Evolutionary conservation across 1,284 basidiomycete species (phyloP).

Genomic region (Irpex lacteus): DNA sequence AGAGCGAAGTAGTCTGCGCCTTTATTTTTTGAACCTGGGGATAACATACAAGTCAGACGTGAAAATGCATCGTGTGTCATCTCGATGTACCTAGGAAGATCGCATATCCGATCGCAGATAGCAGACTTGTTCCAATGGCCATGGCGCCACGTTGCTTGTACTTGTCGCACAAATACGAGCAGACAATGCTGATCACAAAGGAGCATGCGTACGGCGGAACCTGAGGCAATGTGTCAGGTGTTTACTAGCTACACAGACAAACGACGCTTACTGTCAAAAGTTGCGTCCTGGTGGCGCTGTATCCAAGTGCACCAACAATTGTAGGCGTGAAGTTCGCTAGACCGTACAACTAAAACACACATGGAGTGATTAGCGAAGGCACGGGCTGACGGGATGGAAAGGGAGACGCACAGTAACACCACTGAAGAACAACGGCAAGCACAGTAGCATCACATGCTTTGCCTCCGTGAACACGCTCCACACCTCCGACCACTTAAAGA

Average conservation of each 20-base stretch:
- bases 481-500: not conserved
- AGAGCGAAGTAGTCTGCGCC: not conserved
- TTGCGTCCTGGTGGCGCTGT: not conserved
- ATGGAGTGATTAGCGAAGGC: not conserved
- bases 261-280: not conserved
- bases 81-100: not conserved
- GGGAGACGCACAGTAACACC: not conserved
- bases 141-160: not conserved
- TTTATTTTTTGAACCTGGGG: not conserved
- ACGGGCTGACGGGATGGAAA: not conserved
- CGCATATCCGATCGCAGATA: not conserved
- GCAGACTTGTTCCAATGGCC: not conserved
- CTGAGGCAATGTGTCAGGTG: not conserved
- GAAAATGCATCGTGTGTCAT: not conserved
- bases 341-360: not conserved
- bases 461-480: not conserved
- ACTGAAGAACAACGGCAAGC: slow-evolving; percentile 1
- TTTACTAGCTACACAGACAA: not conserved
- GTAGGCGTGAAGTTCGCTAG: not conserved
- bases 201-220: not conserved
- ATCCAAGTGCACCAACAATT: not conserved
- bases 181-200: not conserved
- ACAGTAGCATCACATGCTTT: not conserved
- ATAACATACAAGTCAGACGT: not conserved
- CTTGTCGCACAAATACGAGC: not conserved